Percentiles rank a stretch among this genome's conserved stretches.
phyloP scores from a whole-genome alignment of 2,329 filamentous ascomycete genomes.

The Aureobasidium lini region DNA sequence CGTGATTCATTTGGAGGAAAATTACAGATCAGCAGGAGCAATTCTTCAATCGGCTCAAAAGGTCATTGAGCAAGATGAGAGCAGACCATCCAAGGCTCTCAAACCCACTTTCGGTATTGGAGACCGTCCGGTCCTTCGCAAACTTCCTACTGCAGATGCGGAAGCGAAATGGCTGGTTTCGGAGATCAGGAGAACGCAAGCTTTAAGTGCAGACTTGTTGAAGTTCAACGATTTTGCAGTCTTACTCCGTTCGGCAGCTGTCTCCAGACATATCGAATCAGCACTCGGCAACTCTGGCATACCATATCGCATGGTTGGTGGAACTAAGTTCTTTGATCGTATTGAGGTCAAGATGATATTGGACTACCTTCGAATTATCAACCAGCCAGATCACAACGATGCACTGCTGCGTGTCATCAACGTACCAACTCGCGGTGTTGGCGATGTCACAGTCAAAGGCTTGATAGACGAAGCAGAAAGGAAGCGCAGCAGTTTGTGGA shows the following conservation, averaged over 20 bases:
- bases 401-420: conserved; percentile 80
- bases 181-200: conserved; percentile 65
- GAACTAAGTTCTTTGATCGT: conserved; percentile 85
- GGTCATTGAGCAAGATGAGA: conserved; percentile 84
- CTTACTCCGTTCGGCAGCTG: conserved; percentile 71
- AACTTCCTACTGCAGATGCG: conserved; percentile 57
- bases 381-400: conserved; percentile 81
- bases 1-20: conserved; percentile 81
- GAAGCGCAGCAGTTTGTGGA: conserved; percentile 65
- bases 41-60: conserved; percentile 74
- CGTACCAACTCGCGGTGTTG: conserved; percentile 70
- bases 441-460: conserved; percentile 66
- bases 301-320: conserved; percentile 87
- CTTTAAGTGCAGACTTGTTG: conserved; percentile 67
- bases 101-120: conserved; percentile 74
- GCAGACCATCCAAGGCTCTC: conserved; percentile 70
- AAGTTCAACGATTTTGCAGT: conserved; percentile 74
- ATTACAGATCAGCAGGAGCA: conserved; percentile 83
- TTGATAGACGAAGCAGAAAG: conserved; percentile 71
- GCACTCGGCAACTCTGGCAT: conserved; percentile 74
- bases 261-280: conserved; percentile 81
- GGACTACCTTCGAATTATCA: conserved; percentile 80
- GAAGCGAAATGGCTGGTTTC: conserved; percentile 86
- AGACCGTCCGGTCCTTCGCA: conserved; percentile 71
- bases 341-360: conserved; percentile 79